Evolutionary conservation across 2,329 filamentous ascomycete genomes (phyloP).

Genomic region (Lachnellula cervina): DNA sequence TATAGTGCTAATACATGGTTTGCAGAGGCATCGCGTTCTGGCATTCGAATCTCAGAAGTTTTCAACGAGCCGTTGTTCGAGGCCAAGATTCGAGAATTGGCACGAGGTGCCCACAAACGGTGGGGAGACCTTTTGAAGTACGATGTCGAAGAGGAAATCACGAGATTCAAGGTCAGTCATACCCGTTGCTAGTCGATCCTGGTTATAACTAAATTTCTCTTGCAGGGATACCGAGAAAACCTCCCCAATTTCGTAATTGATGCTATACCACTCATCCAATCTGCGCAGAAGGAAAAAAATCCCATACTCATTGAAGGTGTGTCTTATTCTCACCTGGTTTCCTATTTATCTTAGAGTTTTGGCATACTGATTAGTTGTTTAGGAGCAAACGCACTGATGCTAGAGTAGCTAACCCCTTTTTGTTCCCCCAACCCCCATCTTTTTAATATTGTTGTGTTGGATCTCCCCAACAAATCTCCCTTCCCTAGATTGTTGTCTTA

Average conservation of each 20-base stretch:
- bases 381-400: conserved; percentile 56
- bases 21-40: conserved; percentile 54
- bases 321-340: conserved; percentile 51
- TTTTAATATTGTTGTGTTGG: no score
- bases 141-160: conserved; percentile 66
- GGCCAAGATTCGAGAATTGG: conserved; percentile 57
- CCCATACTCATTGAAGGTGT: conserved; percentile 60
- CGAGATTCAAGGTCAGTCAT: conserved; percentile 44
- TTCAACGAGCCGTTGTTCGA: conserved; percentile 65
- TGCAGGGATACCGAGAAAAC: conserved; percentile 44
- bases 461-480: no score
- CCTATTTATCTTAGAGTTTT: conserved; percentile 40
- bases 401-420: conserved; percentile 41
- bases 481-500: no score
- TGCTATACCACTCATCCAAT: conserved; percentile 54
- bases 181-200: background rate
- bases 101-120: conserved; percentile 59
- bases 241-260: conserved; percentile 62
- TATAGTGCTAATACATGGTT: no score
- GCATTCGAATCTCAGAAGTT: conserved; percentile 61
- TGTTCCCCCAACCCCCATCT: no score
- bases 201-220: background rate
- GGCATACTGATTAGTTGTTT: conserved; percentile 45
- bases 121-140: conserved; percentile 62
- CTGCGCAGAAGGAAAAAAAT: conserved; percentile 52